These are phyloP conservation scores for Candida sanyiensis DNA, from an alignment of 805 yeast species.

Conservation along the genomic window DNA sequence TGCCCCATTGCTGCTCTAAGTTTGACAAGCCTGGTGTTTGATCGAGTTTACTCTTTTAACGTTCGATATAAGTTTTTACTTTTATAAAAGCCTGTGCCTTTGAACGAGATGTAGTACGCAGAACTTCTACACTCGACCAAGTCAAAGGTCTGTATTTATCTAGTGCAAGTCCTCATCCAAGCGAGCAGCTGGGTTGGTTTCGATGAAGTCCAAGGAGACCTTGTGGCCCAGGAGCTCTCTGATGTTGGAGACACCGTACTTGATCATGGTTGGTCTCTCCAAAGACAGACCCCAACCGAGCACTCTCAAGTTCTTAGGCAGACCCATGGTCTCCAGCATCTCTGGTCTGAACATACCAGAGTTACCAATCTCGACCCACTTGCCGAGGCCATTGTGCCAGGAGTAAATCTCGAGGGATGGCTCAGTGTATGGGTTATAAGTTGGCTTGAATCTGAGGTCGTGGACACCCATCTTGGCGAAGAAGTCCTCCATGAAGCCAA, in stretches of 20 bases:
- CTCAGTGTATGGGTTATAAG: constrained; percentile 98
- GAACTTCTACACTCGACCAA: no score
- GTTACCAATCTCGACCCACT: constrained; percentile 99
- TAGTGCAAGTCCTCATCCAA: constrained; percentile 59
- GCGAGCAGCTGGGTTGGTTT: constrained; percentile 96
- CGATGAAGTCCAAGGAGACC: constrained; percentile 90
- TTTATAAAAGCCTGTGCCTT: no score
- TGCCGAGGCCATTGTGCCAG: constrained; percentile 88
- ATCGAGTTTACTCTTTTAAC: no score
- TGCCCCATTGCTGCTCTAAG: constrained; percentile 19
- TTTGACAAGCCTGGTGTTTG: no score
- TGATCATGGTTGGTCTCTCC: constrained; percentile 99
- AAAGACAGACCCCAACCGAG: constrained; percentile 96
- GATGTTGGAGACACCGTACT: constrained; percentile 90
- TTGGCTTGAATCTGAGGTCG: constrained; percentile 94
- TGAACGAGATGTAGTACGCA: no score
- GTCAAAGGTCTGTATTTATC: no score
- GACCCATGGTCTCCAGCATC: constrained; percentile 97
- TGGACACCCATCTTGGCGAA: constrained; percentile 96
- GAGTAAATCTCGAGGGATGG: constrained; percentile 97
- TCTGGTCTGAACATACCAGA: constrained; percentile 99
- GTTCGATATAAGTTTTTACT: no score
- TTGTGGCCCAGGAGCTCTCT: constrained; percentile 97
- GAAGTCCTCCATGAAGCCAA: constrained; percentile 97
- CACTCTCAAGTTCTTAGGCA: constrained; percentile 89